Conservation (phyloP, 768 basidiomycete species). For the Lactarius sp. region DNA sequence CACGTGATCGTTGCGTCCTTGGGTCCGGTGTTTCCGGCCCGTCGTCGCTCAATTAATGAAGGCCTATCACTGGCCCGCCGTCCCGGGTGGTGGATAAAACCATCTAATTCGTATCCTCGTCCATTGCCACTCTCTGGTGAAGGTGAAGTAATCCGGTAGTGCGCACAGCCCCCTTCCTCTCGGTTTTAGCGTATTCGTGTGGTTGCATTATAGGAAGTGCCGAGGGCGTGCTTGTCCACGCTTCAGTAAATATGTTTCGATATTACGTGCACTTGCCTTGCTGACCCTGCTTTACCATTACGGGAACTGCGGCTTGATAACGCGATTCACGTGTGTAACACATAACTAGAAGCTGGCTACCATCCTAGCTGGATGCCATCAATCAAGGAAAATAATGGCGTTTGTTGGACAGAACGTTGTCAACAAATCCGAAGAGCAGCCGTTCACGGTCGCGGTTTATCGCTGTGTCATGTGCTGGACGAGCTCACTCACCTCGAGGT, state of each 20-base stretch:
- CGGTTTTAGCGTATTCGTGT: too few species aligned
- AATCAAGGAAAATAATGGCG: background rate
- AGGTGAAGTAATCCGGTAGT: too few species aligned
- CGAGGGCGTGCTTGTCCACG: too few species aligned
- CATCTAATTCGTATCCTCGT: too few species aligned
- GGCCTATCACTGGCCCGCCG: background rate
- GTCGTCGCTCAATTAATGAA: background rate
- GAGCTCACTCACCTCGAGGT: conserved; percentile 5
- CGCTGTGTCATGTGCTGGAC: background rate
- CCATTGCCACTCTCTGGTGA: too few species aligned
- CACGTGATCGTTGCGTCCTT: conserved; percentile 14
- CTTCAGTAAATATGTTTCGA: too few species aligned
- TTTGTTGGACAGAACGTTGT: background rate
- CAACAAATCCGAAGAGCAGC: background rate
- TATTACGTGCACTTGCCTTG: too few species aligned
- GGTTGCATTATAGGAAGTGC: too few species aligned
- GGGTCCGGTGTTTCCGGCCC: background rate
- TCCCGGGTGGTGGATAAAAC: background rate
- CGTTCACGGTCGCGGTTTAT: background rate
- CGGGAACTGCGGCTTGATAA: background rate
- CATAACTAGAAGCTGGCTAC: background rate
- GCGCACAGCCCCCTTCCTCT: too few species aligned
- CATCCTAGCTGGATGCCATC: background rate
- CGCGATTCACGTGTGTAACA: background rate
- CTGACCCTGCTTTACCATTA: background rate